Evolutionary conservation across 2,329 filamentous ascomycete species (phyloP).

Genomic region (Alternaria sp.): DNA sequence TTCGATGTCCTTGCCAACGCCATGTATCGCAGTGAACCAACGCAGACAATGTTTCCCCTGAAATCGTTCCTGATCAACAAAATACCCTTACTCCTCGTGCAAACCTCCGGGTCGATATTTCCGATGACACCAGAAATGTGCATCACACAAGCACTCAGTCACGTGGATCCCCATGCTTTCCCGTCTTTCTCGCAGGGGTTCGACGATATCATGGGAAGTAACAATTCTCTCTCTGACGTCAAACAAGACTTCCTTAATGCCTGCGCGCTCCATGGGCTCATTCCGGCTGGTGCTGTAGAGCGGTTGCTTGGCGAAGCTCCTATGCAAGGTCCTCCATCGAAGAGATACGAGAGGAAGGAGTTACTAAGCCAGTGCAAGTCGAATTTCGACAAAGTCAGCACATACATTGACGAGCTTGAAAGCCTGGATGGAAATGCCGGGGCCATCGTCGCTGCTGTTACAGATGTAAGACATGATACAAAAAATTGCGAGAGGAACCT

Average conservation of each 20-base stretch:
- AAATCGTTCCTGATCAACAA: conserved; percentile 86
- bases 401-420: conserved; percentile 81
- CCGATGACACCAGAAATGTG: conserved; percentile 68
- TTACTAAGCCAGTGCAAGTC: conserved; percentile 79
- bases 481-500: background rate
- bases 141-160: conserved; percentile 69
- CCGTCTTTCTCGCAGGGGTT: conserved; percentile 70
- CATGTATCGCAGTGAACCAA: conserved; percentile 72
- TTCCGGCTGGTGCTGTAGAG: conserved; percentile 78
- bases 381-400: conserved; percentile 76
- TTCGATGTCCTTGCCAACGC: conserved; percentile 91
- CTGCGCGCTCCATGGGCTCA: conserved; percentile 86
- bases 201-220: conserved; percentile 61
- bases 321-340: conserved; percentile 76
- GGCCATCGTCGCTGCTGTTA: conserved; percentile 75
- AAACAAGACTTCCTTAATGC: conserved; percentile 86
- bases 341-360: conserved; percentile 77
- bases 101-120: conserved; percentile 64
- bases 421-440: conserved; percentile 91
- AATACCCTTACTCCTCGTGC: conserved; percentile 66
- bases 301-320: conserved; percentile 83
- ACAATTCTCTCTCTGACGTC: conserved; percentile 68
- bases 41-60: conserved; percentile 70
- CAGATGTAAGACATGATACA: conserved; percentile 43
- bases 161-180: conserved; percentile 68